Conservation (phyloP, 2,329 filamentous ascomycete species). For the Didymella glomerata region DNA sequence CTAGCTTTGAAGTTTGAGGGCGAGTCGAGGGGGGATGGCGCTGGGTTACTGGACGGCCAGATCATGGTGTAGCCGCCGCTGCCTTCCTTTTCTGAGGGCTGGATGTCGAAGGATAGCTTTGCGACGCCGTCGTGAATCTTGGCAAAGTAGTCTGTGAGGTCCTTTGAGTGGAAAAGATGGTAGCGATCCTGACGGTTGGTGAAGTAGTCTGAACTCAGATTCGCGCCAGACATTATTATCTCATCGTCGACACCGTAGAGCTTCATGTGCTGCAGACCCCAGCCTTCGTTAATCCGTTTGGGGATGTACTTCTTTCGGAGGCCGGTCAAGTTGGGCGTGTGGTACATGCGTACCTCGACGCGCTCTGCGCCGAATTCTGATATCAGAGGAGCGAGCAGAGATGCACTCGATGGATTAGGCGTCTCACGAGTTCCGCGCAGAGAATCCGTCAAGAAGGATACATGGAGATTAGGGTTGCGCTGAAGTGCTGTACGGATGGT, state of each 20-base stretch:
- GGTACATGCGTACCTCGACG: slow-evolving; percentile 96
- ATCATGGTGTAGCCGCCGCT: slow-evolving; percentile 62
- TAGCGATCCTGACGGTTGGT: slow-evolving; percentile 95
- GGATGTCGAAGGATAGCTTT: slow-evolving; percentile 81
- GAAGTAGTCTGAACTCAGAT: slow-evolving; percentile 93
- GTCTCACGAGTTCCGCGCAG: slow-evolving; percentile 91
- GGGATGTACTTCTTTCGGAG: slow-evolving; percentile 84
- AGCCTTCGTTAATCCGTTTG: slow-evolving; percentile 93
- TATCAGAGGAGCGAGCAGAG: slow-evolving; percentile 83
- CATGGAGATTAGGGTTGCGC: slow-evolving; percentile 75
- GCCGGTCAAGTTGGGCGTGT: slow-evolving; percentile 94
- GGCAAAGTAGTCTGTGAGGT: slow-evolving; percentile 83
- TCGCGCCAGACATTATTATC: slow-evolving; percentile 88
- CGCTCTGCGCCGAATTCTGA: slow-evolving; percentile 82
- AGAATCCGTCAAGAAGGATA: slow-evolving; percentile 91
- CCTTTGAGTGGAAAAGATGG: slow-evolving; percentile 82
- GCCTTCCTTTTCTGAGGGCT: slow-evolving; percentile 64
- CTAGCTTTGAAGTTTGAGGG: slow-evolving; percentile 73
- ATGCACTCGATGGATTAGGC: slow-evolving; percentile 85
- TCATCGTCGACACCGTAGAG: slow-evolving; percentile 95
- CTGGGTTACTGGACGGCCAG: slow-evolving; percentile 80
- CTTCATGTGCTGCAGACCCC: slow-evolving; percentile 99
- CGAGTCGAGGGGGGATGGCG: slow-evolving; percentile 76
- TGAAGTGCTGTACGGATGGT: slow-evolving; percentile 79
- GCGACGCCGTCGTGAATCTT: slow-evolving; percentile 79